Conservation (phyloP, 78 protist species). For the Monosiga brevicollis region DNA sequence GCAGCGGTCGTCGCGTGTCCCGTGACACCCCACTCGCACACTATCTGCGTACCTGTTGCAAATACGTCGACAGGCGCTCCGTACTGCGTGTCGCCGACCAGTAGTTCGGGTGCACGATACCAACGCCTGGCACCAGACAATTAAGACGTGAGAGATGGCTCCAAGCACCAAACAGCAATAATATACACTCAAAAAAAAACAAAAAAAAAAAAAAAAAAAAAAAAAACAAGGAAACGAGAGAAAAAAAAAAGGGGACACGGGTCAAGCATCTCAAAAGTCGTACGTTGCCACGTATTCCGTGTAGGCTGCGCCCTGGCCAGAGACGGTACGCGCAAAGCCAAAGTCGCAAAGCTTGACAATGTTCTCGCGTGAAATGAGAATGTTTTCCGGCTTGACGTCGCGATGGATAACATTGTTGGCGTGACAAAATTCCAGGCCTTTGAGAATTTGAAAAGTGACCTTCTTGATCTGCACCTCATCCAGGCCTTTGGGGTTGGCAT, state of each 20-base stretch:
- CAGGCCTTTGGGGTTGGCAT: slow-evolving; percentile 31
- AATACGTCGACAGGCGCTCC: not conserved
- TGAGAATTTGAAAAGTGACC: slow-evolving; percentile 25
- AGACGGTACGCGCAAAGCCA: slow-evolving; percentile 47
- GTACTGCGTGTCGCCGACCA: not conserved
- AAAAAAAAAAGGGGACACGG: not conserved
- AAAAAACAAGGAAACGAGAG: not conserved
- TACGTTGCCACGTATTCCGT: slow-evolving; percentile 64
- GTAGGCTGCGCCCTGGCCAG: slow-evolving; percentile 20
- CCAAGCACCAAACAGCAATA: not conserved
- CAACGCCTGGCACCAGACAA: too few relatives aligned
- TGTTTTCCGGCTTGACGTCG: too few relatives aligned
- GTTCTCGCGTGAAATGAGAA: too few relatives aligned
- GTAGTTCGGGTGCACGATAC: not conserved
- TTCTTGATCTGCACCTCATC: not conserved
- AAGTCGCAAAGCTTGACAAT: slow-evolving; percentile 51
- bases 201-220: too few relatives aligned
- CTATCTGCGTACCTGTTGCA: not conserved
- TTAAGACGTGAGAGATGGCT: too few relatives aligned
- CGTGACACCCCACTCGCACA: too few relatives aligned
- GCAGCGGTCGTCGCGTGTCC: too few relatives aligned
- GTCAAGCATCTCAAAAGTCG: slow-evolving; percentile 6
- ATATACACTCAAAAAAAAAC: not conserved
- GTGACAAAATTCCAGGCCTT: slow-evolving; percentile 34
- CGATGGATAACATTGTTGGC: slow-evolving; percentile 10